Percentiles rank a stretch among this genome's conserved stretches.
Conservation (phyloP, 805 yeast genomes). For the Zygotorulaspora sp. region DNA sequence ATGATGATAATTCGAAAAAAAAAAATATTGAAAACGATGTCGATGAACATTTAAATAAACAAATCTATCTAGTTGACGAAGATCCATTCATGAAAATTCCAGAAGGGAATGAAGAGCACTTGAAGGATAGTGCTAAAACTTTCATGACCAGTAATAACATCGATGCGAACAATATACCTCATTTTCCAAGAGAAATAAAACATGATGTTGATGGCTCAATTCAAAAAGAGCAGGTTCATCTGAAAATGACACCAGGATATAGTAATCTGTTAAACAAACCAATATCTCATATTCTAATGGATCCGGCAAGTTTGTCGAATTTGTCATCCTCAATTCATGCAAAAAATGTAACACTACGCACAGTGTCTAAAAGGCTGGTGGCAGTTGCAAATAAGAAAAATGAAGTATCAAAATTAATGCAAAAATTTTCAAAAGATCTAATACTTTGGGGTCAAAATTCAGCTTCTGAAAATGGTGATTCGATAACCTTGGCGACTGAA, state of each 20-base stretch:
- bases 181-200: constrained; percentile 11
- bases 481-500: constrained; percentile 18
- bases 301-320: constrained; percentile 9
- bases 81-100: constrained; percentile 1
- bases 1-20: not conserved
- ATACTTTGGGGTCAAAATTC: constrained; percentile 21
- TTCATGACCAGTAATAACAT: constrained; percentile 26
- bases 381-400: constrained; percentile 18
- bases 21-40: not conserved
- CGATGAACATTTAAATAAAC: not conserved
- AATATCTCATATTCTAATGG: constrained; percentile 5
- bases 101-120: not conserved
- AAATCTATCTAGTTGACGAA: constrained; percentile 1
- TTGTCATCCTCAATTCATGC: constrained; percentile 8
- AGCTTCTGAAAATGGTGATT: constrained; percentile 11
- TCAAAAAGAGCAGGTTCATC: not conserved
- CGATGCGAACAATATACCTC: constrained; percentile 11
- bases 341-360: constrained; percentile 15
- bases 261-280: constrained; percentile 5
- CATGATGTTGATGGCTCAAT: not conserved
- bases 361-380: constrained; percentile 18
- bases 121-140: constrained; percentile 24
- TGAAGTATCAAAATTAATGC: constrained; percentile 18
- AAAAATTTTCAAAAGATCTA: constrained; percentile 21
- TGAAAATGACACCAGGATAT: not conserved